Percentiles rank a stretch among this genome's conserved stretches.
phyloP scores from a whole-genome alignment of 148 eudicot genomes.

The Agrostemma githago region DNA sequence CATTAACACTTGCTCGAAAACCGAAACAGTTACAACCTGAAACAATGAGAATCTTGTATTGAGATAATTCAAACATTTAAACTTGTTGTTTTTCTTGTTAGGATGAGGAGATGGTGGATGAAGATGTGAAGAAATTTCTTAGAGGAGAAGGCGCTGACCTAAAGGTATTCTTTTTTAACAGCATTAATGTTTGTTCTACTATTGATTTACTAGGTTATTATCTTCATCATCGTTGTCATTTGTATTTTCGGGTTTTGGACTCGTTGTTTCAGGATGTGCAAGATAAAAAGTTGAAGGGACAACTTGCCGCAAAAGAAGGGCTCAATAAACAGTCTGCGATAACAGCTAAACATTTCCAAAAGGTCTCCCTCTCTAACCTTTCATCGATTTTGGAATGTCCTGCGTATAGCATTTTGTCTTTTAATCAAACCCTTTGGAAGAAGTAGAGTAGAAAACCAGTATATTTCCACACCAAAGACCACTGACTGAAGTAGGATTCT shows the following conservation, averaged over 20 bases:
- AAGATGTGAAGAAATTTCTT: conserved; percentile 56
- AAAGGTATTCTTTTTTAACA: conserved; percentile 39
- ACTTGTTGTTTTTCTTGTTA: conserved; percentile 22
- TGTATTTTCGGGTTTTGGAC: background rate
- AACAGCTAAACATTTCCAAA: conserved; percentile 73
- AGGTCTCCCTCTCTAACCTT: conserved; percentile 39
- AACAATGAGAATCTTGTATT: background rate
- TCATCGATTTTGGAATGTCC: background rate
- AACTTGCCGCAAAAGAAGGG: conserved; percentile 64
- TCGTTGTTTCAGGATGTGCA: conserved; percentile 42
- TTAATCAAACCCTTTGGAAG: too few species aligned
- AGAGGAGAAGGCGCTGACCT: conserved; percentile 72
- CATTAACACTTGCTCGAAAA: too few species aligned
- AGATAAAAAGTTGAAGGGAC: conserved; percentile 88
- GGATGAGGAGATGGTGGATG: conserved; percentile 53
- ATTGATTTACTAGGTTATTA: background rate
- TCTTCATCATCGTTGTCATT: too few species aligned
- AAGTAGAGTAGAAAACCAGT: too few species aligned
- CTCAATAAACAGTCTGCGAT: conserved; percentile 64
- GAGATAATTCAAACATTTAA: too few species aligned
- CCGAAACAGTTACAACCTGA: too few species aligned
- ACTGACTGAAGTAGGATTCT: too few species aligned
- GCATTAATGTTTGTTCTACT: background rate
- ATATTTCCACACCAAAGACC: too few species aligned
- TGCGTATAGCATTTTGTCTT: too few species aligned